Evolutionary conservation across 805 yeast species (phyloP).

Genomic region (Ogataea thermomethanolica): DNA sequence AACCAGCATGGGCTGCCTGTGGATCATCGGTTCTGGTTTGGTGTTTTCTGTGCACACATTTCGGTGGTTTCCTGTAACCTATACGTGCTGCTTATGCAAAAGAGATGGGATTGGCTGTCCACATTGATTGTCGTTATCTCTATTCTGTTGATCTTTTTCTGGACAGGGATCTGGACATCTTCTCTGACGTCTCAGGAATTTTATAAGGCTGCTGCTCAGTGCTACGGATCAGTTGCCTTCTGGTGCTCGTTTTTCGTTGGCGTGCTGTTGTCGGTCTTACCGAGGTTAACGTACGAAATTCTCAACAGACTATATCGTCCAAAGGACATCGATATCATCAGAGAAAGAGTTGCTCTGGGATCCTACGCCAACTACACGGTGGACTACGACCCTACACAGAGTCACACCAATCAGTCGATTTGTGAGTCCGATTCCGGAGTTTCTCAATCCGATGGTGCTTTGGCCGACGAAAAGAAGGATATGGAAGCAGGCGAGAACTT

Average conservation of each 20-base stretch:
- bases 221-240: constrained; percentile 56
- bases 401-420: constrained; percentile 26
- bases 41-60: constrained; percentile 56
- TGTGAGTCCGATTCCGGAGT: constrained; percentile 2
- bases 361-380: constrained; percentile 46
- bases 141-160: constrained; percentile 55
- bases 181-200: constrained; percentile 48
- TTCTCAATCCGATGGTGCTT: constrained; percentile 8
- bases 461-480: constrained; percentile 17
- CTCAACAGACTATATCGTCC: constrained; percentile 54
- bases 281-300: constrained; percentile 54
- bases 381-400: constrained; percentile 52
- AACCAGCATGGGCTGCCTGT: constrained; percentile 46
- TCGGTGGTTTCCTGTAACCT: constrained; percentile 63
- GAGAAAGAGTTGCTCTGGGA: constrained; percentile 58
- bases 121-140: constrained; percentile 51
- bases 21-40: constrained; percentile 71
- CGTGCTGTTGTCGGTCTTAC: constrained; percentile 51
- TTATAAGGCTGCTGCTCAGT: constrained; percentile 60
- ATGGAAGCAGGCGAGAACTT: constrained; percentile 10
- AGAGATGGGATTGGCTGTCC: constrained; percentile 76
- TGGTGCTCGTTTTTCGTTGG: constrained; percentile 67
- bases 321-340: constrained; percentile 62
- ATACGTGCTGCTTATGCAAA: constrained; percentile 64
- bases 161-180: constrained; percentile 81